Evolutionary conservation across 1,284 basidiomycete genomes (phyloP), one percentile per base, ranked within the genome.

Genomic region (Leccinum solheimii): DNA sequence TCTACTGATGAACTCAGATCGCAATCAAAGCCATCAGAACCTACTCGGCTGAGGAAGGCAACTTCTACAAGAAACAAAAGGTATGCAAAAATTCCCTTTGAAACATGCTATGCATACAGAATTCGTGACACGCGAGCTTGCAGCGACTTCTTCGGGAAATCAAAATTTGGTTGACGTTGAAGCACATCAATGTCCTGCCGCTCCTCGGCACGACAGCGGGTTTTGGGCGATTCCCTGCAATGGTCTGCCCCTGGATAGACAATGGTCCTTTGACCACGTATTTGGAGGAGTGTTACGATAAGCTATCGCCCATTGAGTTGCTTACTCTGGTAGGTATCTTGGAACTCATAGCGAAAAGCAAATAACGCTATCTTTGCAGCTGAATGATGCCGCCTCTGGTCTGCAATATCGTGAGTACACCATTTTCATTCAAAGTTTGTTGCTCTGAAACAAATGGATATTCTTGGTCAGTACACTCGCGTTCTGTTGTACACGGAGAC

Each of bases 11-110:
- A 32, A 32, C 5, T 16, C 34, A 65, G 64, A 34, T 65, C 5
- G 64, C 64, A 27, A 65, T 65, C 34, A 65, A 65, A 67, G 55
- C 66, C 34, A 65, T 65, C 9, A 62, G 58, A 57, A 67, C 64
- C 3, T 65, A 65, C 40, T 65, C 55, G 4, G 19, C 21, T 4
- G 63, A 55, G 8, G 48, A 65, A 6, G 16, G 55, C 14, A 64
- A 36, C 19, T 57, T 65, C 19, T 54, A 49, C 55, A 65, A 62
- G 19, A 64, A 67, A 21, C 58, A 67, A 3, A 67, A 55, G 38
- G 64, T 62, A 48, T 26, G 59, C 19, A 5, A 13, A 13, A 7
- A 16, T 19, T 49, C 23, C 7, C 8, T 34, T 23, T 36, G 21
- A 10, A 21, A 43, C 10, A 16, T 13, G 5, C 3, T 16, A 61